Evolutionary conservation across 352 stramenopile species (phyloP).

Genomic region (Phytophthora megakarya): DNA sequence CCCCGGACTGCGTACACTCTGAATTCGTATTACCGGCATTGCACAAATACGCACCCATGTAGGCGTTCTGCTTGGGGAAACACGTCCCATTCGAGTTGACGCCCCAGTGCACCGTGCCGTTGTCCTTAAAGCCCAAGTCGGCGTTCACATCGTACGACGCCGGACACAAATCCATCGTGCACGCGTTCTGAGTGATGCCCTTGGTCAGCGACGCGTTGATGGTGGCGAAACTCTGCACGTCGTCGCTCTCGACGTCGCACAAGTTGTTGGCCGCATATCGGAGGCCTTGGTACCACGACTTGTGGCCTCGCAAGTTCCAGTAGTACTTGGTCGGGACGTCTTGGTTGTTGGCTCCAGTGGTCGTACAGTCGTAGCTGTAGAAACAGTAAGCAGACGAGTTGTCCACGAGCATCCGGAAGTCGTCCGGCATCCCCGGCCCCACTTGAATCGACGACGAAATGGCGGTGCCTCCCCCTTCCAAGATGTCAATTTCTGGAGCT

Average conservation of each 20-base stretch:
- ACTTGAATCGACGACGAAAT: conserved; percentile 93
- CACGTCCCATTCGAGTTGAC: conserved; percentile 57
- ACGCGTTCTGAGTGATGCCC: conserved; percentile 61
- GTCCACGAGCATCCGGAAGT: conserved; percentile 50
- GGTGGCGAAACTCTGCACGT: conserved; percentile 46
- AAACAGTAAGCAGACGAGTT: conserved; percentile 43
- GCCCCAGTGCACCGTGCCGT: conserved; percentile 39
- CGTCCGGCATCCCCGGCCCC: conserved; percentile 61
- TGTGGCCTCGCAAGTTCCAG: conserved; percentile 53
- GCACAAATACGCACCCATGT: conserved; percentile 56
- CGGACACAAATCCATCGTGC: conserved; percentile 46
- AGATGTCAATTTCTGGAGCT: conserved; percentile 95
- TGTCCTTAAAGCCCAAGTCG: conserved; percentile 49
- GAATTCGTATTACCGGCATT: conserved; percentile 44
- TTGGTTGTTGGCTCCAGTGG: conserved; percentile 47
- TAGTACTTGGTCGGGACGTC: conserved; percentile 55
- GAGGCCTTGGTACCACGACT: conserved; percentile 75
- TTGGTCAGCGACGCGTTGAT: conserved; percentile 47
- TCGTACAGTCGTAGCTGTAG: conserved; percentile 50
- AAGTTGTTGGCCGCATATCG: conserved; percentile 67
- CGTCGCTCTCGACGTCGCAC: conserved; percentile 31
- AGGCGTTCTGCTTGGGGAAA: conserved; percentile 54
- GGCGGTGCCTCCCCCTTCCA: conserved; percentile 85
- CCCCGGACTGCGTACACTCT: conserved; percentile 32
- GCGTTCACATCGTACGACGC: conserved; percentile 71